These are phyloP conservation scores for Umbelopsis sp. DNA, from an alignment of 371 early-diverging fungal genomes.

Conservation along the genomic window DNA sequence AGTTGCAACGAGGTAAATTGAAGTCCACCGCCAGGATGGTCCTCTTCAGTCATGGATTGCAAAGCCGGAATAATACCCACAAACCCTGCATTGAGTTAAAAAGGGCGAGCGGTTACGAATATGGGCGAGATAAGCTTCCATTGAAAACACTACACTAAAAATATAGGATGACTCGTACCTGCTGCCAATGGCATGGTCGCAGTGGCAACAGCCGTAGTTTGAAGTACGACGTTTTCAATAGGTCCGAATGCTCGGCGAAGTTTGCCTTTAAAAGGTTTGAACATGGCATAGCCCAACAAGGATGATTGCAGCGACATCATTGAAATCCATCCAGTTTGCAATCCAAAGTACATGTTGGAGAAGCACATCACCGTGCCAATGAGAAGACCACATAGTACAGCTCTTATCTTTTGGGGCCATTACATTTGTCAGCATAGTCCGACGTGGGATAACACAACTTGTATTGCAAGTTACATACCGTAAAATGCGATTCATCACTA, in stretches of 20 bases:
- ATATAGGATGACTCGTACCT: conserved; percentile 29
- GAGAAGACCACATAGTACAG: conserved; percentile 63
- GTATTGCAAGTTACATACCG: background rate
- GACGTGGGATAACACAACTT: background rate
- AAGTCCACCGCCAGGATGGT: conserved; percentile 54
- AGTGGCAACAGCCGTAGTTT: conserved; percentile 83
- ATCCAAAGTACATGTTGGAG: conserved; percentile 86
- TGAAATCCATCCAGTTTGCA: conserved; percentile 87
- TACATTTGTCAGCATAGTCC: conserved; percentile 3
- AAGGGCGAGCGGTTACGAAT: too few species aligned
- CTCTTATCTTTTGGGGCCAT: conserved; percentile 47
- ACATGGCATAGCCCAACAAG: conserved; percentile 75
- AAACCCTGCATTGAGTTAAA: conserved; percentile 48
- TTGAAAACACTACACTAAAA: too few species aligned
- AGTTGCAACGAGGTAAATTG: conserved; percentile 53
- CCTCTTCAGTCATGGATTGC: conserved; percentile 61
- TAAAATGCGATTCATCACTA: conserved; percentile 3
- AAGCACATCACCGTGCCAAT: conserved; percentile 80
- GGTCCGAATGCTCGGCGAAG: conserved; percentile 66
- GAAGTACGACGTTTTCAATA: conserved; percentile 81
- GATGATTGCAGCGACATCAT: conserved; percentile 90
- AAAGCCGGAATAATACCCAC: conserved; percentile 82
- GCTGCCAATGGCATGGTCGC: conserved; percentile 88
- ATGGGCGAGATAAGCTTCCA: too few species aligned
- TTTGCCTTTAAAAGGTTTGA: conserved; percentile 60